Evolutionary conservation across 768 basidiomycete genomes (phyloP), one percentile per base, ranked within the genome.

Genomic region (Gautieria morchelliformis): DNA sequence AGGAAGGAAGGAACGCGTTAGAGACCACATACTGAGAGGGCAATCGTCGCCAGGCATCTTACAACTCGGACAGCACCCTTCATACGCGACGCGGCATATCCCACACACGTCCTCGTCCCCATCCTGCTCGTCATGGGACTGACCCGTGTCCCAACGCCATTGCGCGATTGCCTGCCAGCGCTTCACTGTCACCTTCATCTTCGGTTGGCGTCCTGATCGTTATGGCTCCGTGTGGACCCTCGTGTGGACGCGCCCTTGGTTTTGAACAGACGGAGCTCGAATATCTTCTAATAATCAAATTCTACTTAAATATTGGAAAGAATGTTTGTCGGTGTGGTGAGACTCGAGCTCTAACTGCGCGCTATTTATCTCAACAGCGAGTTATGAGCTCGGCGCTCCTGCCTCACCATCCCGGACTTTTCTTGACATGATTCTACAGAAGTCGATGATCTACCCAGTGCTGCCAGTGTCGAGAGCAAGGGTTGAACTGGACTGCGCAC

Each of bases 1-100:
- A 53, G 39, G 20, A 19, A 39, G 40, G 53, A 62, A 19, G 14
- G 20, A 47, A 53, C 10, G 39, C 42, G 33, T 33, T n/a, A 63
- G 48, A 37, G 47, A 27, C 53, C 12, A 77, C 84, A 66, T 64
- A 93, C 92, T 92, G 22, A 94, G 72, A 0, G 93, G 92, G 73
- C 92, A 94, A 63, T 92, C 93, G 62, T 98, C 96, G 15, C 96
- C 96, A 0, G 96, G 96, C 65, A 94, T 81, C 70, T 95, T 97
- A 73, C 96, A 99, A 4, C 85, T 81, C 11, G 96, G 93, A 72
- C 95, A 98, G 64, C 92, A 93, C 0, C 90, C 91, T 67, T 99
- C 96, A 67, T 84, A 98, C 0, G 92, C 81, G 2, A 91, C 86
- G 27, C 90, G 83, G 70, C 93, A 95, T 61, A 96, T 94, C 4